These are phyloP conservation scores for Apiospora saccharicola DNA, from an alignment of 2,329 filamentous ascomycete genomes.

Conservation along the genomic window DNA sequence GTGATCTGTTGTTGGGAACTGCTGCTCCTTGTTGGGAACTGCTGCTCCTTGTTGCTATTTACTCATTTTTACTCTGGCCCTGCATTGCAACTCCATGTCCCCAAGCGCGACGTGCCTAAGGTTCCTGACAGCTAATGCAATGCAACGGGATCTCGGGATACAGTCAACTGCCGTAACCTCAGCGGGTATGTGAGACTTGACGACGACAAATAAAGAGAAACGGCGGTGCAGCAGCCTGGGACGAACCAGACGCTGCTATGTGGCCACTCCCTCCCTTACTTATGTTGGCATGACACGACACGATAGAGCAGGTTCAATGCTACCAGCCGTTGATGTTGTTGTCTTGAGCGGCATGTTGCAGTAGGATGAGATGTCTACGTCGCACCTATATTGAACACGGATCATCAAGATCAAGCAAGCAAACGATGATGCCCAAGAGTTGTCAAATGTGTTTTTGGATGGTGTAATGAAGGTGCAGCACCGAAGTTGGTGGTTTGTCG, in stretches of 20 bases:
- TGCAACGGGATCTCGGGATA: not conserved
- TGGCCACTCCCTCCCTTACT: not conserved
- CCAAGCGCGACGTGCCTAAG: not conserved
- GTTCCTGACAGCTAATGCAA: not conserved
- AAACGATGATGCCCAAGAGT: not conserved
- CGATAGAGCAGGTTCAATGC: not conserved
- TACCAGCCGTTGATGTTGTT: not conserved
- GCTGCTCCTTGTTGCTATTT: conserved; percentile 2
- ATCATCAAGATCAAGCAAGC: conserved; percentile 6
- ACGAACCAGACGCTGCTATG: not conserved
- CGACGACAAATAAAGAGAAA: not conserved
- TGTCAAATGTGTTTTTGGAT: not conserved
- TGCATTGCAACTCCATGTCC: not conserved
- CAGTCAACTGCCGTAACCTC: not conserved
- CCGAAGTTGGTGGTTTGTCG: too few species aligned
- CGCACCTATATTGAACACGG: not conserved
- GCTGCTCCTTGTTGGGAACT: not conserved
- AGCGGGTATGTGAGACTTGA: not conserved
- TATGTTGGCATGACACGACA: not conserved
- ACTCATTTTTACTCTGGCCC: not conserved
- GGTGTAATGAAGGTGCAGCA: not conserved
- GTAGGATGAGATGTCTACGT: not conserved
- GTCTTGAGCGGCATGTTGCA: not conserved
- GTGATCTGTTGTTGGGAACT: not conserved
- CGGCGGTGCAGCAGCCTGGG: not conserved